Percentiles rank a stretch among this genome's conserved stretches.
Evolutionary conservation across 441 rosid species (phyloP).

Genomic region (Eutrema salsugineum): DNA sequence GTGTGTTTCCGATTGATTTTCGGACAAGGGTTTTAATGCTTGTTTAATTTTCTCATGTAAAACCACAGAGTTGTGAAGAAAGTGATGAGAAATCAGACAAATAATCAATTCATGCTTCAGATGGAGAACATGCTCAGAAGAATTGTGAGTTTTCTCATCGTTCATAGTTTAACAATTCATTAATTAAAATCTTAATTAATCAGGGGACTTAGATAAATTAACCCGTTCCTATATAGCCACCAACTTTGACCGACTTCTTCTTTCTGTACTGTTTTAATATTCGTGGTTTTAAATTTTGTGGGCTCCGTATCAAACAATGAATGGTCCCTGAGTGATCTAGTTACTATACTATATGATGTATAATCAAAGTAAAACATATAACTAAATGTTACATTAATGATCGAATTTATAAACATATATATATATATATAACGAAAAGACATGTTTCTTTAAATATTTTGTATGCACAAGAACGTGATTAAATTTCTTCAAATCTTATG

Average conservation of each 20-base stretch:
- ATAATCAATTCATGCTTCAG: conserved; percentile 26
- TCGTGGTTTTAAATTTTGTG: conserved; percentile 6
- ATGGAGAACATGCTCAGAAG: conserved; percentile 49
- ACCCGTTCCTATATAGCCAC: conserved; percentile 10
- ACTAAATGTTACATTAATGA: not conserved
- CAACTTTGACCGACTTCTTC: conserved; percentile 27
- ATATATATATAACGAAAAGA: not conserved
- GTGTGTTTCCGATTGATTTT: not conserved
- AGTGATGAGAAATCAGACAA: conserved; percentile 40
- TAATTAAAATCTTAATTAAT: not conserved
- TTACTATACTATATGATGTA: not conserved
- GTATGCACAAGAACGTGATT: not conserved
- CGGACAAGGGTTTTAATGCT: not conserved
- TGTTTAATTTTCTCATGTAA: not conserved
- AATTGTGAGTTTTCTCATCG: conserved; percentile 36
- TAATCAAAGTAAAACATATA: not conserved
- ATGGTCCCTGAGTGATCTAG: conserved; percentile 12
- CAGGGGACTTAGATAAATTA: not conserved
- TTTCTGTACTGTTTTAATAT: not conserved
- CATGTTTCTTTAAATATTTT: not conserved
- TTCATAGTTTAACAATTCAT: not conserved
- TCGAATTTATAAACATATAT: not conserved
- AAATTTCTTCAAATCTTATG: not conserved
- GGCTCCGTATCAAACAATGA: conserved; percentile 15
- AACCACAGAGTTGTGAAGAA: conserved; percentile 36